Conservation (phyloP, 2,329 filamentous ascomycete genomes). For the Colletotrichum trifolii region DNA sequence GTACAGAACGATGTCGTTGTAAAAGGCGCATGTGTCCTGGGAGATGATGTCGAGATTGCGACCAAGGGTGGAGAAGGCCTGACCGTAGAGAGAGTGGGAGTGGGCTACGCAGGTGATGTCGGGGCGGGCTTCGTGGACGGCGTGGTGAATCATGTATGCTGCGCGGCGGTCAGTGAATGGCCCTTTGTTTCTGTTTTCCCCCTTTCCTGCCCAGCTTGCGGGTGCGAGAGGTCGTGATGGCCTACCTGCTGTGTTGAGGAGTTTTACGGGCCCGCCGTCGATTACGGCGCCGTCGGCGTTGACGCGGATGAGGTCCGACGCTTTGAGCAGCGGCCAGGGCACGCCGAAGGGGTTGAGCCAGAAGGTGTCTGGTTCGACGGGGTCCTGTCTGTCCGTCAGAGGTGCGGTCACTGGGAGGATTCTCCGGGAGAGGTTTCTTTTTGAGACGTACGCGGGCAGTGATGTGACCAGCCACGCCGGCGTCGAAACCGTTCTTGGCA, state of each 20-base stretch:
- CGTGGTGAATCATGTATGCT: constrained; percentile 60
- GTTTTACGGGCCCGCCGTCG: constrained; percentile 61
- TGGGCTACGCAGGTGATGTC: constrained; percentile 66
- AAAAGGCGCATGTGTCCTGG: constrained; percentile 71
- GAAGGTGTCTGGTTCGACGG: constrained; percentile 69
- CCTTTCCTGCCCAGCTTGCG: no score
- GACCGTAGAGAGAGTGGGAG: constrained; percentile 64
- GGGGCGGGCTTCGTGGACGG: constrained; percentile 64
- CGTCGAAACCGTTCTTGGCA: constrained; percentile 66
- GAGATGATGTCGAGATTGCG: constrained; percentile 73
- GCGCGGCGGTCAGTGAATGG: constrained; percentile 15
- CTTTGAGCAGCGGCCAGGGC: constrained; percentile 70
- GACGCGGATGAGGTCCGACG: constrained; percentile 75
- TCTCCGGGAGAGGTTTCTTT: neutral
- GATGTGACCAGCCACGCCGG: constrained; percentile 75
- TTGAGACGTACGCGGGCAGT: constrained; percentile 56
- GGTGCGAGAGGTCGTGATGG: neutral
- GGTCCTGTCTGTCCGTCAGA: constrained; percentile 49
- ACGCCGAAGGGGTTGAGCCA: constrained; percentile 77
- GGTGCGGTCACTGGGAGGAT: neutral
- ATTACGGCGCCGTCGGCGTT: constrained; percentile 70
- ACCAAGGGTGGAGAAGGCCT: constrained; percentile 70
- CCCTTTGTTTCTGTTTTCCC: neutral
- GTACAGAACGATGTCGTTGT: constrained; percentile 59
- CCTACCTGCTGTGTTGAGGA: constrained; percentile 34